Evolutionary conservation across 805 yeast species (phyloP).

Genomic region (Wickerhamomyces hampshirensis): DNA sequence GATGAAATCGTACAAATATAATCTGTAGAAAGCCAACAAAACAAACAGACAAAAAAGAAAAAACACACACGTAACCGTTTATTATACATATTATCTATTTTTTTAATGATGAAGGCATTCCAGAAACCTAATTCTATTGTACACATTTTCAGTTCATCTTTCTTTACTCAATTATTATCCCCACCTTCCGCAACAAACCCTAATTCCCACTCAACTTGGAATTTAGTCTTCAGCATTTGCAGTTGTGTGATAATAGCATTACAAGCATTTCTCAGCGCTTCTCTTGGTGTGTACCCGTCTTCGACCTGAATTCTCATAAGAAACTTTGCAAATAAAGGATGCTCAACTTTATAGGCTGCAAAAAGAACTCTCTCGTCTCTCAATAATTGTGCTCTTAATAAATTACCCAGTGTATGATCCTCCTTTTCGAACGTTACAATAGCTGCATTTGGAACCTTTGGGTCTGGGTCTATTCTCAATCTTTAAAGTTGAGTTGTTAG

Average conservation of each 20-base stretch:
- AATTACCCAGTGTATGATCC: constrained; percentile 93
- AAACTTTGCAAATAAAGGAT: constrained; percentile 94
- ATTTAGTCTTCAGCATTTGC: constrained; percentile 67
- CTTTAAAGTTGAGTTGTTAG: constrained; percentile 29
- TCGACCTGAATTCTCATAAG: constrained; percentile 93
- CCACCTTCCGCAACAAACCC: constrained; percentile 57
- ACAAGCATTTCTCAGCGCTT: constrained; percentile 88
- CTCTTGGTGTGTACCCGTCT: constrained; percentile 89
- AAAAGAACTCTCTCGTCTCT: constrained; percentile 86
- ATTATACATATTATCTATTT: too few species aligned
- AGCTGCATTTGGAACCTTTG: constrained; percentile 93
- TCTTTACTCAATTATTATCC: neutral
- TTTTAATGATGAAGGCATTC: too few species aligned
- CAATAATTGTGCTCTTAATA: constrained; percentile 79
- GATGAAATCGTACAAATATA: too few species aligned
- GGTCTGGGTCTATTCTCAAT: constrained; percentile 84
- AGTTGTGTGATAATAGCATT: constrained; percentile 75
- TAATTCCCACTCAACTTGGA: constrained; percentile 89
- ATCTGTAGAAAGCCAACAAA: too few species aligned
- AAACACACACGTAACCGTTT: too few species aligned
- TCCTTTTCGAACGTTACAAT: constrained; percentile 92
- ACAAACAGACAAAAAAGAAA: too few species aligned
- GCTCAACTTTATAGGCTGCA: constrained; percentile 97
- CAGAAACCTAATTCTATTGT: constrained; percentile 2
- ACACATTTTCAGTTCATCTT: neutral